Conservation (phyloP, 805 yeast genomes). For the Lipomyces japonicus region DNA sequence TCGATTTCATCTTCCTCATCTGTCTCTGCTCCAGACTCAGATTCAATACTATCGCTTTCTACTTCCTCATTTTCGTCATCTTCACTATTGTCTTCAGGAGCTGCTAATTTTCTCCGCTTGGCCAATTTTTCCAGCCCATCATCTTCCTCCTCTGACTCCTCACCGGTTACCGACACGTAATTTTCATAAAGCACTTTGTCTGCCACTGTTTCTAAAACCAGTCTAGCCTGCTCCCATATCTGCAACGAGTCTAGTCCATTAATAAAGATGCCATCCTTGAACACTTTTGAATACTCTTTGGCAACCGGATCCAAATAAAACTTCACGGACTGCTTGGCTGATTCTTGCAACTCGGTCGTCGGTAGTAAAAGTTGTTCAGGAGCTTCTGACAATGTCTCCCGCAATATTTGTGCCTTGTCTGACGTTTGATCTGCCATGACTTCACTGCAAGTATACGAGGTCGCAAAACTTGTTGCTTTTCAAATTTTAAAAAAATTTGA, state of each 20-base stretch:
- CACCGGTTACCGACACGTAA: conserved; percentile 44
- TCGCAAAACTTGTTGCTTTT: too few species aligned
- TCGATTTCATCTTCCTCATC: conserved; percentile 23
- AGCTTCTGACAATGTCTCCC: conserved; percentile 3
- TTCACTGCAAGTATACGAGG: too few species aligned
- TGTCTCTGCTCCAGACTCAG: conserved; percentile 7
- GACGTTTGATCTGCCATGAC: too few species aligned
- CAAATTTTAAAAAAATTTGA: too few species aligned
- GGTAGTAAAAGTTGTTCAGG: conserved; percentile 20
- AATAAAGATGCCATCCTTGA: conserved; percentile 64
- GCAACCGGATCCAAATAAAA: conserved; percentile 57
- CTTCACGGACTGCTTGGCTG: conserved; percentile 41
- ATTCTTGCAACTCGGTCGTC: conserved; percentile 8
- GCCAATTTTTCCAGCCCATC: conserved; percentile 23
- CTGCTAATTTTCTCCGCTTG: conserved; percentile 22
- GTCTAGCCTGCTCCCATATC: conserved; percentile 88
- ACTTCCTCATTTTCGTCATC: conserved; percentile 29
- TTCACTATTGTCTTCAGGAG: conserved; percentile 33
- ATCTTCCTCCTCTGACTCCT: conserved; percentile 32
- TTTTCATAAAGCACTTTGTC: conserved; percentile 56
- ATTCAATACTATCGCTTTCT: conserved; percentile 19
- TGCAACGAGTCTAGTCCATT: conserved; percentile 89
- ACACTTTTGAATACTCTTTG: conserved; percentile 51
- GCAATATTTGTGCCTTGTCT: conserved; percentile 3
- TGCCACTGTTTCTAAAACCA: conserved; percentile 74